phyloP scores from a whole-genome alignment of 2,329 filamentous ascomycete species.

The Stachybotrys echinatus region DNA sequence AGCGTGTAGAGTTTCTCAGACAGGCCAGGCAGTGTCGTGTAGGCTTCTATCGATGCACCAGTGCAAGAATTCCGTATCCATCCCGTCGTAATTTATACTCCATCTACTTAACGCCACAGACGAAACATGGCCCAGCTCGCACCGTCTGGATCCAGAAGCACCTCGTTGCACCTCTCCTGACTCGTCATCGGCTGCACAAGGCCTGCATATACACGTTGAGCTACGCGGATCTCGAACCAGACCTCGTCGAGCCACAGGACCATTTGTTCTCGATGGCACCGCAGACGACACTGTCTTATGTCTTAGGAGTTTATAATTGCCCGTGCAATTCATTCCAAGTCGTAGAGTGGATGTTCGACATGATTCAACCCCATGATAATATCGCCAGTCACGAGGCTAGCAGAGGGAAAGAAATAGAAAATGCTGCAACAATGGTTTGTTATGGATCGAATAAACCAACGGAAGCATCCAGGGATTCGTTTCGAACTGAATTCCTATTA shows the following conservation, averaged over 20 bases:
- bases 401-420: no score
- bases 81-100: conserved; percentile 35
- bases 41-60: conserved; percentile 31
- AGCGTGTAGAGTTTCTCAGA: no score
- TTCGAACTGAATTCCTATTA: no score
- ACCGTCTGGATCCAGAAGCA: conserved; percentile 41
- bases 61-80: conserved; percentile 45
- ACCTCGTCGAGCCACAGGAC: conserved; percentile 47
- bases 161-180: conserved; percentile 23
- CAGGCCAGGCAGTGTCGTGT: conserved; percentile 3
- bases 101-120: conserved; percentile 20
- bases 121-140: conserved; percentile 22
- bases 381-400: conserved; percentile 11
- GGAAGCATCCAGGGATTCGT: no score
- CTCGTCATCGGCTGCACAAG: conserved; percentile 40
- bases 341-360: conserved; percentile 20
- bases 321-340: no score
- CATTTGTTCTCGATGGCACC: conserved; percentile 40
- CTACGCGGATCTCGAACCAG: conserved; percentile 49
- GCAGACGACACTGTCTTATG: conserved; percentile 38
- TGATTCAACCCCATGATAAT: conserved; percentile 18
- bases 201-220: conserved; percentile 43
- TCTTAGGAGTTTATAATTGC: no score
- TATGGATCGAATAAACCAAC: no score
- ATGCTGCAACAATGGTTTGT: no score